These are phyloP conservation scores for Leucocoprinus birnbaumii DNA, from an alignment of 768 basidiomycete species.

Conservation along the genomic window DNA sequence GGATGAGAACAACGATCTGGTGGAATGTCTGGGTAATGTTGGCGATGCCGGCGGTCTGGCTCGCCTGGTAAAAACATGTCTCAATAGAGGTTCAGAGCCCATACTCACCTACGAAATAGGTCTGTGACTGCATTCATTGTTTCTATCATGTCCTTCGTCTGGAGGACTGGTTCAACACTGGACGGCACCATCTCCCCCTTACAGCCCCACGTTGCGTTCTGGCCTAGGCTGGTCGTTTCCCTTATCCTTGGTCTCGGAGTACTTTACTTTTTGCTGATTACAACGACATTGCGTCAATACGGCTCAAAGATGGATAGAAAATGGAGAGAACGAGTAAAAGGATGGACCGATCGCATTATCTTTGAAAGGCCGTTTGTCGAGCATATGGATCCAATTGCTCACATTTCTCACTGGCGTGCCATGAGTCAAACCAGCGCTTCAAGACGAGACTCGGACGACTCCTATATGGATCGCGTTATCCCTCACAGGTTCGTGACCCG, in stretches of 20 bases:
- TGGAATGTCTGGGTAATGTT: slow-evolving; percentile 74
- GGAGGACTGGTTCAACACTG: slow-evolving; percentile 44
- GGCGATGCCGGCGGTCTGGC: slow-evolving; percentile 62
- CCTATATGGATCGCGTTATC: not conserved
- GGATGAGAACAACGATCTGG: slow-evolving; percentile 21
- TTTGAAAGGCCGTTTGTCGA: slow-evolving; percentile 8
- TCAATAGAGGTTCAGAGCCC: not conserved
- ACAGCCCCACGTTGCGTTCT: slow-evolving; percentile 24
- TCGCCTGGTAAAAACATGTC: slow-evolving; percentile 44
- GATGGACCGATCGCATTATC: slow-evolving; percentile 18
- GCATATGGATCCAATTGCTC: not conserved
- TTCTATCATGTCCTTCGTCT: slow-evolving; percentile 59
- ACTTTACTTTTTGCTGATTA: slow-evolving; percentile 48
- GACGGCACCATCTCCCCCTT: slow-evolving; percentile 23
- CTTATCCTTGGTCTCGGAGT: slow-evolving; percentile 48
- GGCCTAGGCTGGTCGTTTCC: slow-evolving; percentile 43
- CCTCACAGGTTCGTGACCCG: no score
- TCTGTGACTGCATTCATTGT: slow-evolving; percentile 56
- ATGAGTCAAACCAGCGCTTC: not conserved
- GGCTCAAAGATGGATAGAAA: slow-evolving; percentile 36
- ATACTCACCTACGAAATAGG: slow-evolving; percentile 24
- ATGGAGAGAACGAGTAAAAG: slow-evolving; percentile 26
- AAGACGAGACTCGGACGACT: slow-evolving; percentile 5
- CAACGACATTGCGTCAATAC: slow-evolving; percentile 52
- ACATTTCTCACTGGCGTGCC: not conserved